Base-by-base conservation (phyloP, 1,139 yeast species). In the Nakaseomyces delphensis region DNA sequence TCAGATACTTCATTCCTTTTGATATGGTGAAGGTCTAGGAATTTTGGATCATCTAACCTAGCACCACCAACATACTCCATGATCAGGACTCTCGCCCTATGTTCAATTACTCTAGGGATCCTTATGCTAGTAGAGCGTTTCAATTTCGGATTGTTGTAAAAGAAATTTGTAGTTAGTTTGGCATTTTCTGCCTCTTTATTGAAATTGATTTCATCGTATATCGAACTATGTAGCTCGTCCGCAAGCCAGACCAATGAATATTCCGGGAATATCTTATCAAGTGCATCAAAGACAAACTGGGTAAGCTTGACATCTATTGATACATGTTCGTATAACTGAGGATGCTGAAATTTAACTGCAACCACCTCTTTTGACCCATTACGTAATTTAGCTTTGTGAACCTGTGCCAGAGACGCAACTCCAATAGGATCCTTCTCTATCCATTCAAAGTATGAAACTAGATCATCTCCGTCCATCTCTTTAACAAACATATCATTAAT, bases 291-390 rank as follows among this genome's bases (percentile, higher is more conserved):
- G 11, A 89, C 95, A 3, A 77, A 69, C 47, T 76, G 74, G 2
- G 96, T 87, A 61, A 91, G 66, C 55, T 75, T 69, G 5, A 91
- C 79, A 64, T 91, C 99, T 25, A 91, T 64, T 0, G 98, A 97
- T 7, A 91, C 95, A 66, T 84, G 91, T 54, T 83, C 87, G 42
- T 78, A 74, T 41, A 91, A 68, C 5, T 87, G 74, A 0, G 98
- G 98, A 63, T 91, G 99, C 60, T 91, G 98, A 32, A 91, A 74
- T 58, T 93, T 91, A 19, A 91, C 95, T 0, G 98, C 98, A 1
- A 89, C 97, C 54, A 72, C 75, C 52, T 80, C 74, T 15, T 37
- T 37, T n/a, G 33, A 13, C 1, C 86, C 87, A 2, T 63, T 66
- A 45, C 68, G 73, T 44, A 89, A 62, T 1, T 64, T 73, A 0